Base-by-base conservation (phyloP, 805 yeast genomes). In the Candida qinlingensis region DNA sequence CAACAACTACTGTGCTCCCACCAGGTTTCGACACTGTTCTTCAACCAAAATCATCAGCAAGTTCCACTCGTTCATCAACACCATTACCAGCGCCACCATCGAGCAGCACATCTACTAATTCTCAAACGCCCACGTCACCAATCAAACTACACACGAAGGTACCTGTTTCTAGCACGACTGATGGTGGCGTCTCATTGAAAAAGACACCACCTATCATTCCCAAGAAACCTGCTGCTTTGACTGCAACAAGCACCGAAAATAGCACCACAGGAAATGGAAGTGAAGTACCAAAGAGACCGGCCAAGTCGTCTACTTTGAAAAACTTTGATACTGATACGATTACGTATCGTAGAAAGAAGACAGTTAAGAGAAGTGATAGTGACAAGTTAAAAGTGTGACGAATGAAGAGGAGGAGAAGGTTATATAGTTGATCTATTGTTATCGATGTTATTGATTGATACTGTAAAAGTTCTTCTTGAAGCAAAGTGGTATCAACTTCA, bases 1-100 rank as follows among this genome's bases (percentile, higher is more conserved):
- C 26, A n/a, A 38, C 49, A 4, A 39, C 33, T 11, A 34, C 54
- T 12, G 29, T 52, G 1, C 58, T 68, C 5, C 74, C 74, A 30
- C 74, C 74, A 7, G 73, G 74, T 0, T 68, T 54, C 41, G 68
- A 61, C 27, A 36, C 60, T 4, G 53, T 70, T 7, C 49, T 71
- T 40, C 63, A 65, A 4, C 73, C 73, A 28, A 68, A 56, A 51
- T 65, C 63, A 6, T 55, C 61, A 13, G 51, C 59, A 3, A 48
- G 56, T 11, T 60, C 58, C 37, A 55, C 48, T 33, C 50, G 51
- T 41, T 42, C 44, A 39, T 52, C 39, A 12, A 52, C 58, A 9
- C 59, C 62, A 19, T 45, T 60, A 4, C 52, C 54, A 37, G 11
- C 58, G 35, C 27, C 46, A 46, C 38, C 50, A 9, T 33, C 44